Base-by-base conservation (phyloP, 352 stramenopile genomes). In the Phytophthora ramorum region DNA sequence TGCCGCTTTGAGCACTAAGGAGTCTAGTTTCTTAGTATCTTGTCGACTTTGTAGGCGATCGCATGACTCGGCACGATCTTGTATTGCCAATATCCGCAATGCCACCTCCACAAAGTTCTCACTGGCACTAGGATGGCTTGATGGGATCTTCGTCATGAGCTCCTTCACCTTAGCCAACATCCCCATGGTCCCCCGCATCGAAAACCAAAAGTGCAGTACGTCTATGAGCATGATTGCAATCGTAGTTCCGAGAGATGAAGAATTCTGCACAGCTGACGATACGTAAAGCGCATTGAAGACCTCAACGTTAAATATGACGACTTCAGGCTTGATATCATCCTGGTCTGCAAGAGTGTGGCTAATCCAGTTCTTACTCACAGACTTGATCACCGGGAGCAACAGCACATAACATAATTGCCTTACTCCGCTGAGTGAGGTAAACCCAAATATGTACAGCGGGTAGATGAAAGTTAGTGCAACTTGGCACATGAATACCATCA, bases 251-350 rank as follows among this genome's bases (percentile, higher is more conserved):
- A 47, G 26, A 14, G 62, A 69, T 7, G 53, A 50, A 0, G 62
- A 69, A 22, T 58, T 58, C 7, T 69, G 62, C 0, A 69, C 54
- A 13, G 62, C 54, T 19, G 20, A 57, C 0, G 62, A 66, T 5
- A 85, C 62, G 20, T 66, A 85, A 0, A 85, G 45, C n/a, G 76
- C 40, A 57, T 85, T 73, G 58, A 81, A 86, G 12, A 81, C 53
- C 22, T 86, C 72, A 26, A 78, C 63, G 26, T 83, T 81, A 58
- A 83, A 78, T 6, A 82, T 73, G 3, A 82, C 55, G 7, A 73
- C 66, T 62, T 86, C 63, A 0, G 75, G 66, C 51, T 80, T 79
- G 20, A 62, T 45, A 37, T 80, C 66, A 6, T 67, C 20, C 17
- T 66, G 58, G 38, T 52, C 26, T 4, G 40, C 44, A n/a, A 79